Evolutionary conservation across 495 filamentous ascomycete species (phyloP).

Genomic region (Penicillium pancosmium): DNA sequence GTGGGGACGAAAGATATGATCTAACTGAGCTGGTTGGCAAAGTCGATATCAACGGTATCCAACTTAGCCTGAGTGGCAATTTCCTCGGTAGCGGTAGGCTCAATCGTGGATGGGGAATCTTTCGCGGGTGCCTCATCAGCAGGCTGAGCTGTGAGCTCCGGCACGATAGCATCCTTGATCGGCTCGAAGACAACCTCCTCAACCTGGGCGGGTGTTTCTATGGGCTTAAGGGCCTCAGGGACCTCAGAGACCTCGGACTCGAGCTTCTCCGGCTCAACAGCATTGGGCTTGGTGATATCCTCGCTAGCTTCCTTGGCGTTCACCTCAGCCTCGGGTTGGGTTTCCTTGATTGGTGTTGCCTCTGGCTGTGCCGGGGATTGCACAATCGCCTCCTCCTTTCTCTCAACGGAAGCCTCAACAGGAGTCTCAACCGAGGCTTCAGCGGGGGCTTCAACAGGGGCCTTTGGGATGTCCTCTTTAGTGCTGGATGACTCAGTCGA

Average conservation of each 20-base stretch:
- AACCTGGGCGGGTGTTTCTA: neutral
- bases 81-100: constrained; percentile 9
- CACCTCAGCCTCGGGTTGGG: neutral
- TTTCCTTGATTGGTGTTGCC: neutral
- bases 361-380: neutral
- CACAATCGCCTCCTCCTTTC: neutral
- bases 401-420: constrained; percentile 8
- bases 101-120: neutral
- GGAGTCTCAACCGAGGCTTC: constrained; percentile 3
- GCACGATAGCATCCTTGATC: constrained; percentile 1
- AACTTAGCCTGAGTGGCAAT: constrained; percentile 18
- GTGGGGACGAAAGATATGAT: neutral
- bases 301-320: neutral
- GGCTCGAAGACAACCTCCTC: constrained; percentile 10
- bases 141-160: constrained; percentile 13
- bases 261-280: neutral
- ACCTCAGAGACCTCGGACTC: constrained; percentile 9
- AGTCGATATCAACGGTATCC: constrained; percentile 33
- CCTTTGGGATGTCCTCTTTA: constrained; percentile 7
- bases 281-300: neutral
- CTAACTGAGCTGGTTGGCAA: constrained; percentile 33
- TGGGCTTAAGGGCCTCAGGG: constrained; percentile 4
- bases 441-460: constrained; percentile 2
- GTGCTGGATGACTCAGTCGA: constrained; percentile 5
- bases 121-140: constrained; percentile 8